Base-by-base conservation (phyloP, 148 eudicot species). In the Amaranthus cruentus region DNA sequence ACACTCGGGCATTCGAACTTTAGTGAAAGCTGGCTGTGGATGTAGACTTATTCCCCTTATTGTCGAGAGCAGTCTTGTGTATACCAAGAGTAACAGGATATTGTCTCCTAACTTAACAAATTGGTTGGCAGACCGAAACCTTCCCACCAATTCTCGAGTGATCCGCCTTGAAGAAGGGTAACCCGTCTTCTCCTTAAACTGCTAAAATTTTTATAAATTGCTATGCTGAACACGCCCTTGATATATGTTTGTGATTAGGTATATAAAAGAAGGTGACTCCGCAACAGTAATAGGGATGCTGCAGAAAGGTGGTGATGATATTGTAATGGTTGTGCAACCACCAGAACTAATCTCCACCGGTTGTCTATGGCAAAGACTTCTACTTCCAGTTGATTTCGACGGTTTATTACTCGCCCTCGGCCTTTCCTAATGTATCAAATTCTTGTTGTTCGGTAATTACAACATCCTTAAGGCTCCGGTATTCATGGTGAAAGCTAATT, bases 151-250 rank as follows among this genome's bases (percentile, higher is more conserved):
- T 42, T 71, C 83, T 63, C 80, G 83, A 7, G 52, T 76, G 46
- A 56, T 85, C 62, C 76, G 84, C 64, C 84, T 87, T 5, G 85
- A 87, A 82, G 88, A 87, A 83, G 88, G 88, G 88, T 87, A 81
- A 74, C 50, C n/a, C 56, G 12, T 78, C 47, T 21, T 46, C 47
- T 55, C 48, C 9, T 66, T 59, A 14, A 4, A 28, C 60, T 55
- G 49, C n/a, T 5, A 9, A 62, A 47, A n/a, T 55, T 71, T 8
- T 14, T 7, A 7, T 3, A 3, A 46, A 6, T 55, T n/a, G 10
- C 6, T 67, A 11, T 8, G 58, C 50, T 52, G 7, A 55, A 51
- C n/a, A 9, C 13, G 67, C 44, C 13, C 46, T 58, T 28, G 38
- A 28, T 28, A 59, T 9, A 59, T 64, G 58, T 58, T 68, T 76